These are phyloP conservation scores for Bipolaris oryzae DNA, from an alignment of 2,329 filamentous ascomycete species.

Conservation along the genomic window DNA sequence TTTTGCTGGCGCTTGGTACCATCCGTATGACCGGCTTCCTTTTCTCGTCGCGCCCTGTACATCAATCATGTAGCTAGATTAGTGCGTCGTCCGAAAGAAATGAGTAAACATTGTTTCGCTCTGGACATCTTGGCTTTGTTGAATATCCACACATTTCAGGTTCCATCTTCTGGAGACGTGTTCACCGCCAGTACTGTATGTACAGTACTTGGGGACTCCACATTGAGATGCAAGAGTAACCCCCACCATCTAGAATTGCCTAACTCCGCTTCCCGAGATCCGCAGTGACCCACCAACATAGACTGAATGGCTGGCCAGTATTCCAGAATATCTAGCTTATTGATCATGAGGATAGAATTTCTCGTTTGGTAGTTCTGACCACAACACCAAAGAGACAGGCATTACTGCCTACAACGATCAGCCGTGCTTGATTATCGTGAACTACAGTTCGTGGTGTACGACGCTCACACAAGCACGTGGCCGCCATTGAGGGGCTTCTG, in stretches of 20 bases:
- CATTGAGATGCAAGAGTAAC: background rate
- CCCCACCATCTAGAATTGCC: background rate
- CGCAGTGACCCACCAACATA: background rate
- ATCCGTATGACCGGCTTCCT: constrained; percentile 10
- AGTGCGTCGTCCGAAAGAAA: background rate
- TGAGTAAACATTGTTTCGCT: background rate
- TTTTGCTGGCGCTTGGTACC: constrained; percentile 16
- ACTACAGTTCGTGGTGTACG: no score
- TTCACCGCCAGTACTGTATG: background rate
- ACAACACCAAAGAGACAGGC: no score
- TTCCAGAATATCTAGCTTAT: background rate
- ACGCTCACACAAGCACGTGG: no score
- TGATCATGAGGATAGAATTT: background rate
- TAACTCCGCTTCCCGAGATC: background rate
- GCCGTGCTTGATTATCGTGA: no score
- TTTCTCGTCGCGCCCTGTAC: constrained; percentile 9
- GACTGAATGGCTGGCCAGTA: no score
- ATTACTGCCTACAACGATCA: no score
- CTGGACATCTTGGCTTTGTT: background rate
- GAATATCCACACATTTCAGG: background rate
- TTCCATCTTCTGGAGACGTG: background rate
- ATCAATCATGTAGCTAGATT: constrained; percentile 6
- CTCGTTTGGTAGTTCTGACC: no score
- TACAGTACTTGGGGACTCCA: background rate
- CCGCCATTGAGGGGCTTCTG: no score